These are phyloP conservation scores for Phaseolus lunatus DNA, from an alignment of 306 rosid species.

Conservation along the genomic window DNA sequence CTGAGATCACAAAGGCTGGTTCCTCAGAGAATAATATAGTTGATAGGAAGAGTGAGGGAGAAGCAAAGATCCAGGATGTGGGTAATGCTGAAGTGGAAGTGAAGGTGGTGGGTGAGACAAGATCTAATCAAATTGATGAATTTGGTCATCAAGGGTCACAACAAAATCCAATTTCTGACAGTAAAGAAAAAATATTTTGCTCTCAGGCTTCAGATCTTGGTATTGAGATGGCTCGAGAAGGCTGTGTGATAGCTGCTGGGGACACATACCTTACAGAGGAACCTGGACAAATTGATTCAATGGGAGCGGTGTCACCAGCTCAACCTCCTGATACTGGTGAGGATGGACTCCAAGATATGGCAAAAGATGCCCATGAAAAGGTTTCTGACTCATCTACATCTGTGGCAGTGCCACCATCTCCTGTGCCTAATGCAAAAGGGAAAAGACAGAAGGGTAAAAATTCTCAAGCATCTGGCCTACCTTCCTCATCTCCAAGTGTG, in stretches of 20 bases:
- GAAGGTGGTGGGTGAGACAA: conserved; percentile 79
- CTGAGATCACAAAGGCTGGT: conserved; percentile 77
- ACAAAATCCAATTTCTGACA: conserved; percentile 59
- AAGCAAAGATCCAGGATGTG: conserved; percentile 72
- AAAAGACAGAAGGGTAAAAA: conserved; percentile 81
- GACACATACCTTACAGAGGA: conserved; percentile 65
- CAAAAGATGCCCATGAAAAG: conserved; percentile 70
- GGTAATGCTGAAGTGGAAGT: conserved; percentile 85
- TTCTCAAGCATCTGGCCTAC: conserved; percentile 67
- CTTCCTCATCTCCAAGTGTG: conserved; percentile 60
- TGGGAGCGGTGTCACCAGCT: conserved; percentile 49
- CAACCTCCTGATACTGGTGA: conserved; percentile 61
- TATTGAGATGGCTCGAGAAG: conserved; percentile 87
- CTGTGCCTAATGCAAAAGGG: conserved; percentile 68
- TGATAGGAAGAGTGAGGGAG: conserved; percentile 74
- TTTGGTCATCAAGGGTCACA: conserved; percentile 63
- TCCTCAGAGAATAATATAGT: conserved; percentile 69
- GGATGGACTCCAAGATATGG: conserved; percentile 64
- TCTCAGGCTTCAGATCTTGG: conserved; percentile 99
- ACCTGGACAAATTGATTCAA: conserved; percentile 57
- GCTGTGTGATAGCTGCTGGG: conserved; percentile 69
- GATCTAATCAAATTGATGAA: conserved; percentile 68
- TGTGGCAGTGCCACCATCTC: conserved; percentile 49
- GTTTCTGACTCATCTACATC: conserved; percentile 63
- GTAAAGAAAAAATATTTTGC: conserved; percentile 78